Base-by-base conservation (phyloP, 1,139 yeast species). In the Hansenula lynferdii region DNA sequence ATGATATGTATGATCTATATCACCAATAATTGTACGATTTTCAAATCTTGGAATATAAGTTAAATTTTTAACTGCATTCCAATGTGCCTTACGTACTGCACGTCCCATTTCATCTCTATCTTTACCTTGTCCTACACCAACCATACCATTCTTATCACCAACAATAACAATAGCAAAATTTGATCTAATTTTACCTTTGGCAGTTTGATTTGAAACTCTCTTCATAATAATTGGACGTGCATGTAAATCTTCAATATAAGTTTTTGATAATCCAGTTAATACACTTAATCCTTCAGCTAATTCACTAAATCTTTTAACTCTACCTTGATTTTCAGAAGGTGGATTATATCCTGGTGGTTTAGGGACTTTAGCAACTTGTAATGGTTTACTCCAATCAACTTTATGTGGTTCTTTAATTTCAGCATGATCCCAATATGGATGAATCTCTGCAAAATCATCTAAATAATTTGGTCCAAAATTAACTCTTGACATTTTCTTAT, bases 51-150 rank as follows among this genome's bases (percentile, higher is more conserved):
- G 95, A 39, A 94, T 77, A 47, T 82, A 79, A 26, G 76, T 74
- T 60, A 94, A 69, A 61, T 87, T 87, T 64, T 87, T 86, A 40
- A 90, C 85, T 4, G 97, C 97, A 56, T 85, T 83, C 95, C 96
- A 86, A 60, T 83, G 90, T 8, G 97, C 97, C 57, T 87, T 86
- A 33, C 78, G 69, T 27, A 84, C 75, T 3, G 98, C 96, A 39
- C 76, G 75, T 42, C 85, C 69, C 65, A 84, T 77, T 44, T 85
- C 89, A 45, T 78, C 82, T 52, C 89, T 72, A 42, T 92, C 90
- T 57, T 86, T 86, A 43, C 98, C 99, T 62, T 89, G 96, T 40
- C 98, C 99, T 37, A 90, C 69, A 33, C 98, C 98, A 45, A 90
- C 70, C 81, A 89, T 85, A 47, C 99, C 99, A 49, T 85, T 83